Conservation (phyloP, 2,329 filamentous ascomycete genomes). For the Venturia carpophila region DNA sequence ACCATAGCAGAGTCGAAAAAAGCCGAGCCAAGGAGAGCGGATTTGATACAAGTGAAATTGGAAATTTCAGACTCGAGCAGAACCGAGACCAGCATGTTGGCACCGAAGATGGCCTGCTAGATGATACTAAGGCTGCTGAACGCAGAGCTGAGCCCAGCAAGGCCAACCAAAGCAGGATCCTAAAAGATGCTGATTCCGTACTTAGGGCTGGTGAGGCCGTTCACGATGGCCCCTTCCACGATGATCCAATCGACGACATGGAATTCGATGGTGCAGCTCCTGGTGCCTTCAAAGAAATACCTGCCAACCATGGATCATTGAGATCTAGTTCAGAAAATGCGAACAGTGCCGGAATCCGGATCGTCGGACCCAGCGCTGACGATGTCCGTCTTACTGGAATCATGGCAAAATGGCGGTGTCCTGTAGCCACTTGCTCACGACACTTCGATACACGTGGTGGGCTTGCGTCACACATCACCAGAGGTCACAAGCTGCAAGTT, state of each 20-base stretch:
- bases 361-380: not conserved
- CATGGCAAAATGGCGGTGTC: not conserved
- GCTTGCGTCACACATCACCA: not conserved
- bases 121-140: not conserved
- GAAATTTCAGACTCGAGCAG: not conserved
- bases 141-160: not conserved
- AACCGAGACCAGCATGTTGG: not conserved
- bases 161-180: not conserved
- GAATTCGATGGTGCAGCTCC: not conserved
- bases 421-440: not conserved
- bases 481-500: conserved; percentile 9
- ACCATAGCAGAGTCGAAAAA: not conserved
- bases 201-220: not conserved
- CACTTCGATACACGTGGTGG: not conserved
- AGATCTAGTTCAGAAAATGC: not conserved
- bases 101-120: not conserved
- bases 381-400: not conserved
- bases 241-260: not conserved
- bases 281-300: not conserved
- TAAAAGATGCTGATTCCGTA: not conserved
- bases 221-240: not conserved
- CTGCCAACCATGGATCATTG: not conserved
- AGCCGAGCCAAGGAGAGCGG: not conserved
- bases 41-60: not conserved
- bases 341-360: not conserved